Evolutionary conservation across 148 eudicot genomes (phyloP).

Genomic region (Pouteria glomerata): DNA sequence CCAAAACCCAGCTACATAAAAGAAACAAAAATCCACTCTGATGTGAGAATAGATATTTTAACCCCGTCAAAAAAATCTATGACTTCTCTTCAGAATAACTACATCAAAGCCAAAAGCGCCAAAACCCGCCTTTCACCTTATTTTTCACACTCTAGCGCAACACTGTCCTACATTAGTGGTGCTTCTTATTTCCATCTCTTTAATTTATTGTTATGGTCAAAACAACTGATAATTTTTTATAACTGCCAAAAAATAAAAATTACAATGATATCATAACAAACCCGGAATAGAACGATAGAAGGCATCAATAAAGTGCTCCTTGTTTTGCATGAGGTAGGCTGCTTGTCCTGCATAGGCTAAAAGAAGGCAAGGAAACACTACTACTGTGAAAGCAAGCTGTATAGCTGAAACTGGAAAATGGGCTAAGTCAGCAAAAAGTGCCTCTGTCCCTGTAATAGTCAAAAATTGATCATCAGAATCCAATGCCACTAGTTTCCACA

Average conservation of each 20-base stretch:
- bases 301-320: constrained; percentile 69
- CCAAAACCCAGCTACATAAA: no score
- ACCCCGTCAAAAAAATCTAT: no score
- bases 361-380: constrained; percentile 96
- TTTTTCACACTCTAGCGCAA: no score
- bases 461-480: constrained; percentile 13
- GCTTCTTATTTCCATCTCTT: neutral
- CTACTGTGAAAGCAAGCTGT: constrained; percentile 83
- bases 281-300: constrained; percentile 98
- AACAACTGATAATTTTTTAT: neutral
- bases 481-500: neutral
- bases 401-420: constrained; percentile 88
- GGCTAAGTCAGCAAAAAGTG: constrained; percentile 90
- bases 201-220: neutral
- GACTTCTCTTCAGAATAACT: no score
- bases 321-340: constrained; percentile 75
- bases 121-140: no score
- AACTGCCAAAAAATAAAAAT: neutral
- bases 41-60: no score
- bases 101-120: no score
- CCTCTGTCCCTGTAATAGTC: constrained; percentile 75
- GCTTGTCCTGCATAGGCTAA: constrained; percentile 96
- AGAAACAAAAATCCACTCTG: no score
- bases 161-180: no score
- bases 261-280: constrained; percentile 15